Percentiles rank a stretch among this genome's conserved stretches.
Conservation (phyloP, 2,329 filamentous ascomycete species). For the Phialophora macrospora region DNA sequence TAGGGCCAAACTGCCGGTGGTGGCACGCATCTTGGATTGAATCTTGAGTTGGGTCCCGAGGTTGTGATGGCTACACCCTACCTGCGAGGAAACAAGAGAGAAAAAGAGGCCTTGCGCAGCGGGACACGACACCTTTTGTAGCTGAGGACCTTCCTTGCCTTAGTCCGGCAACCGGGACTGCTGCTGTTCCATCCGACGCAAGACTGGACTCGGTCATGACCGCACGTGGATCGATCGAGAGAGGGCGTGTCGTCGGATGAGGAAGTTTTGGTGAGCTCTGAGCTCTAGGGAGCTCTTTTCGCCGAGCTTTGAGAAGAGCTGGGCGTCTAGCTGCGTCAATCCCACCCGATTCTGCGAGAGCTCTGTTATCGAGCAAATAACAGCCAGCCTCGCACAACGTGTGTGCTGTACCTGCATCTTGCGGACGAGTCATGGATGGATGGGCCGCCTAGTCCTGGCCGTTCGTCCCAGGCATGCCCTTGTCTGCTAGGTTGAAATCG, state of each 20-base stretch:
- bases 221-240: constrained; percentile 26
- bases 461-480: not conserved
- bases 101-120: not conserved
- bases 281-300: constrained; percentile 7
- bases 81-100: constrained; percentile 13
- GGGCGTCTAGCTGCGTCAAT: constrained; percentile 1
- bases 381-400: constrained; percentile 19
- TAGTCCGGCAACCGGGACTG: constrained; percentile 9
- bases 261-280: constrained; percentile 9
- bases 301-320: constrained; percentile 4
- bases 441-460: not conserved
- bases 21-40: constrained; percentile 26
- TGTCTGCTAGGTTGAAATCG: constrained; percentile 13
- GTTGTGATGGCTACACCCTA: constrained; percentile 3
- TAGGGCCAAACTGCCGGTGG: constrained; percentile 26
- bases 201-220: constrained; percentile 6
- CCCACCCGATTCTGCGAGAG: not conserved
- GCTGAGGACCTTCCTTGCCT: constrained; percentile 1
- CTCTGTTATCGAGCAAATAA: constrained; percentile 25
- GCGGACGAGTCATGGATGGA: not conserved
- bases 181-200: constrained; percentile 12
- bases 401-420: constrained; percentile 29
- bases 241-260: constrained; percentile 12
- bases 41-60: not conserved
- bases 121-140: constrained; percentile 19